Evolutionary conservation across 2,329 filamentous ascomycete genomes (phyloP), one percentile per base, ranked within the genome.

Genomic region (Amesomyces nigricolor): DNA sequence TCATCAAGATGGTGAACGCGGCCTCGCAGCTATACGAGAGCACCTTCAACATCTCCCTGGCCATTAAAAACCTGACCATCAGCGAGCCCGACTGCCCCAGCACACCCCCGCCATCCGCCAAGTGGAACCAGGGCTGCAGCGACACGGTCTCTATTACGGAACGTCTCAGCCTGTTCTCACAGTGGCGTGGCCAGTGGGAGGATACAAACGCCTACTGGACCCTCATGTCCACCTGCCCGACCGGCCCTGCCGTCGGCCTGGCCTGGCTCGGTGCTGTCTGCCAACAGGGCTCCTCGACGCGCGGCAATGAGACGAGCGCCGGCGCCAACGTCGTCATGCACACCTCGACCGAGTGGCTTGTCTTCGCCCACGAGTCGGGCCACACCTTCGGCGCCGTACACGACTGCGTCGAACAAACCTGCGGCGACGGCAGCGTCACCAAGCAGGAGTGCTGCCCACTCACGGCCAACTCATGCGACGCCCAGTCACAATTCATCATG

Each of bases 331-430:
- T 99, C 1, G 90, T 99, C 19, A 85, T 94, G 26, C 83, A 83
- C 61, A 95, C 90, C 0, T 78, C 81, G 19, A 87, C 83, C 3
- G 91, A 96, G 68, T 97, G 92, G 92, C 91, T 96, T 69, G 88
- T 97, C 56, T 89, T 97, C 71, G 92, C 92, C 30, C 92, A 97
- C 68, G 92, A 97, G 71, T 86, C 86, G 3, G 92, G 91, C 1
- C 92, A 97, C 70, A 97, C 91, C 0, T 97, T 96, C 70, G 92
- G 92, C 45, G 94, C 92, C 5, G 90, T 96, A 9, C 94, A 99
- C 71, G 94, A 99, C 71, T 99, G 94, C 71, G 87, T 83, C 2
- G 68, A 75, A 0, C 59, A 71, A n/a, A 80, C 86, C 2, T 97
- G 92, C 68, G 64, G 66, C 6, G 78, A 89, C 57, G 77, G 81